Evolutionary conservation across 345 rosid species (phyloP), one percentile per base, ranked within the genome.

Genomic region (Xanthoceras sorbifolium): DNA sequence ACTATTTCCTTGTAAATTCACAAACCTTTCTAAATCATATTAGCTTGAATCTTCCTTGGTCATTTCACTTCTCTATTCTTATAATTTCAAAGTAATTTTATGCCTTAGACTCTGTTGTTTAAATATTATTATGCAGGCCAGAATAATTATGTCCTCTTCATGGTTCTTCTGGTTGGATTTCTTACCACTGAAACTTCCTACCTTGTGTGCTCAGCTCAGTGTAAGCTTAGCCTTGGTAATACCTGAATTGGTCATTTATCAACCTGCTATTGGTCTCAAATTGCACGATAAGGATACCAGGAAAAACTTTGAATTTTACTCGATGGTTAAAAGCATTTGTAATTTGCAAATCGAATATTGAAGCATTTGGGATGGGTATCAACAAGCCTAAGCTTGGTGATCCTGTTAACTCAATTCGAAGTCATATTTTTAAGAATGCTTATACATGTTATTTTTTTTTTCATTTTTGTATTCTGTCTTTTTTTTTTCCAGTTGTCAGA

Each of bases 111-210:
- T 20, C 22, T 67, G 20, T 63, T 70, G 23, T 40, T 77, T 20
- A 50, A 42, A 22, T 65, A 10, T 70, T 38, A 60, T 52, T 67
- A 5, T 79, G 83, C 87, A 91, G 94, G 92, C 52, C 81, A 86
- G 81, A 85, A 82, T 40, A 91, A 91, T 76, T 68, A 87, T 83
- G 72, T 67, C 17, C 84, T 86, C 57, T 90, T 90, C 80, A 74
- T 91, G 72, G 84, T 77, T 80, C 91, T 91, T 83, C 86, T 89
- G 63, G 77, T 83, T 63, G 91, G 90, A 73, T 89, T 91, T 76
- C 79, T 90, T 52, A 20, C 74, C 42, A 76, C 90, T 12, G 91
- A 90, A 80, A 78, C 63, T 75, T 87, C 90, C 81, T 89, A 85
- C 40, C n/a, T 85, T 17, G 63, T 77, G 25, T 83, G 84, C 80